These are phyloP conservation scores for Fusarium odoratissimum DNA, from an alignment of 2,329 filamentous ascomycete species.

Conservation along the genomic window DNA sequence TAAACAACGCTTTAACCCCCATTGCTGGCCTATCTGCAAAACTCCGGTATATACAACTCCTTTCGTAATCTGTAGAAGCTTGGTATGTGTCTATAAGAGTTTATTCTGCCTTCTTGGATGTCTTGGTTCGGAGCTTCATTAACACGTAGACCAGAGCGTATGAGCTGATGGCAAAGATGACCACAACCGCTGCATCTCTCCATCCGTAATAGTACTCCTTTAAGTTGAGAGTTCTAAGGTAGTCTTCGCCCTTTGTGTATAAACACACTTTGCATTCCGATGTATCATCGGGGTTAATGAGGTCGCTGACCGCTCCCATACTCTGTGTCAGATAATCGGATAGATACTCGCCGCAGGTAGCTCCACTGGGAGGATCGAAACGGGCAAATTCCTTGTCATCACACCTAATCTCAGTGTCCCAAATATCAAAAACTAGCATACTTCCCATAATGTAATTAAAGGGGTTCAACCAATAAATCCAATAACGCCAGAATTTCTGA, in stretches of 20 bases:
- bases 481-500: conserved; percentile 74
- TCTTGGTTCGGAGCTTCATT: conserved; percentile 62
- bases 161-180: conserved; percentile 65
- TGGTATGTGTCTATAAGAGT: too few relatives aligned
- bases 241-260: conserved; percentile 69
- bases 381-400: conserved; percentile 60
- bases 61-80: too few relatives aligned
- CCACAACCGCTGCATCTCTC: conserved; percentile 71
- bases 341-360: conserved; percentile 70
- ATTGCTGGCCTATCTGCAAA: too few relatives aligned
- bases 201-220: conserved; percentile 72
- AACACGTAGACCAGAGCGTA: conserved; percentile 61
- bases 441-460: conserved; percentile 71
- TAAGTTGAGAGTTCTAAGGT: conserved; percentile 69
- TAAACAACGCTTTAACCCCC: too few relatives aligned
- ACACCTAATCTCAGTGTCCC: conserved; percentile 60
- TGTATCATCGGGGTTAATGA: conserved; percentile 70
- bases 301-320: conserved; percentile 54
- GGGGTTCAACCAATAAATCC: conserved; percentile 71
- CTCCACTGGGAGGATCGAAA: conserved; percentile 61
- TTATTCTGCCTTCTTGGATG: conserved; percentile 58
- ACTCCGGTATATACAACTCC: too few relatives aligned
- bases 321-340: conserved; percentile 56
- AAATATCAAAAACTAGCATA: conserved; percentile 64
- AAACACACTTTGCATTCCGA: conserved; percentile 69